These are phyloP conservation scores for Asclepias syriaca DNA, from an alignment of 257 asterid genomes.

Conservation along the genomic window DNA sequence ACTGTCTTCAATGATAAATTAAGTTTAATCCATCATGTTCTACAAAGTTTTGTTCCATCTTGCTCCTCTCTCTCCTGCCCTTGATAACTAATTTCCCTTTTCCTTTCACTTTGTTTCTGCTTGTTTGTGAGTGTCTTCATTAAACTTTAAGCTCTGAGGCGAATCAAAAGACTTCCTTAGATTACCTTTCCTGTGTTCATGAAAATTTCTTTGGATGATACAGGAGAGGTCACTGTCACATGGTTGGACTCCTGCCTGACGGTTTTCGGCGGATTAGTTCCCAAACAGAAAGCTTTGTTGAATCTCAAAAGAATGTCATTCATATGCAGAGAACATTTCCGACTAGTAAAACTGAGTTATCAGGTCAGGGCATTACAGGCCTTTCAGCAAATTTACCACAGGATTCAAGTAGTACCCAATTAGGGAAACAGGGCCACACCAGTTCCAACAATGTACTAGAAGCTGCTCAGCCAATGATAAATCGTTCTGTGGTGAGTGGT, in stretches of 20 bases:
- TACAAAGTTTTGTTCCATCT: background rate
- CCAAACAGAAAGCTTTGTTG: conserved; percentile 25
- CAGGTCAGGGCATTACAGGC: conserved; percentile 18
- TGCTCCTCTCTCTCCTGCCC: background rate
- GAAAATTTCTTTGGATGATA: conserved; percentile 8
- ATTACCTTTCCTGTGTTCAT: background rate
- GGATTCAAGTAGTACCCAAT: conserved; percentile 28
- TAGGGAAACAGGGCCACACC: conserved; percentile 24
- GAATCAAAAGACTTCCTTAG: background rate
- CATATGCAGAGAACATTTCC: conserved; percentile 25
- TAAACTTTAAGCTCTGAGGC: background rate
- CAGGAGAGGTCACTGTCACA: conserved; percentile 72
- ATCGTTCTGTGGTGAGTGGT: conserved; percentile 37
- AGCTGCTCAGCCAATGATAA: conserved; percentile 24
- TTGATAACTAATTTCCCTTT: background rate
- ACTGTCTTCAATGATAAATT: background rate
- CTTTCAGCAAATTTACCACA: conserved; percentile 29
- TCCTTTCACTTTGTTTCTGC: background rate
- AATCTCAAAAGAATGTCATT: conserved; percentile 35
- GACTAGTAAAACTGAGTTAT: conserved; percentile 7
- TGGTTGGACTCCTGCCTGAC: conserved; percentile 50
- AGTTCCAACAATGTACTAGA: conserved; percentile 21
- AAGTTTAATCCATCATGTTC: background rate
- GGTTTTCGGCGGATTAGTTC: conserved; percentile 20
- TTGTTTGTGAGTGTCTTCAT: conserved; percentile 1